These are phyloP conservation scores for Datisca glomerata DNA, from an alignment of 306 rosid species.

Conservation along the genomic window DNA sequence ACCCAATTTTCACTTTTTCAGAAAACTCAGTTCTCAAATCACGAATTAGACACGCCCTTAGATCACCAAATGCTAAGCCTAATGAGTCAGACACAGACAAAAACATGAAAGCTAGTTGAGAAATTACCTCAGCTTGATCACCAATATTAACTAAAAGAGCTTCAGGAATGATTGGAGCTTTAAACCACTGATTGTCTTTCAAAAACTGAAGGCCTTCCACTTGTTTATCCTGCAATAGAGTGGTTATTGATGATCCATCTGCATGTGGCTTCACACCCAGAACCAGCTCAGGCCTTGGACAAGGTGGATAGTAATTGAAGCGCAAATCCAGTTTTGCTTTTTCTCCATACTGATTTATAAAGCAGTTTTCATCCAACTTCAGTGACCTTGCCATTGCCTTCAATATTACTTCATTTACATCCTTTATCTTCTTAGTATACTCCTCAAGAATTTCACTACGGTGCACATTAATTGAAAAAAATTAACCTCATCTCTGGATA, in stretches of 20 bases:
- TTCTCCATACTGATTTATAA: constrained; percentile 42
- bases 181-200: constrained; percentile 56
- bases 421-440: constrained; percentile 27
- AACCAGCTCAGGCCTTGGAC: constrained; percentile 51
- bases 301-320: constrained; percentile 64
- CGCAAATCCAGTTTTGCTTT: constrained; percentile 21
- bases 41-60: too few relatives aligned
- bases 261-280: constrained; percentile 61
- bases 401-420: constrained; percentile 28
- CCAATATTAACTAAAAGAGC: constrained; percentile 70
- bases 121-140: constrained; percentile 64
- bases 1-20: too few relatives aligned
- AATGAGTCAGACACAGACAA: too few relatives aligned
- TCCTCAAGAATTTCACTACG: constrained; percentile 39
- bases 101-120: too few relatives aligned
- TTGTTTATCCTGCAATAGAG: constrained; percentile 51
- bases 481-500: too few relatives aligned
- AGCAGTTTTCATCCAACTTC: constrained; percentile 49
- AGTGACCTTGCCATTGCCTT: constrained; percentile 69
- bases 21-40: too few relatives aligned
- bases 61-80: too few relatives aligned
- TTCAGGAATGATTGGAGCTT: constrained; percentile 44
- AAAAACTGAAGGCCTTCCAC: constrained; percentile 74
- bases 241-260: constrained; percentile 54
- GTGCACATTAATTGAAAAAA: not conserved